phyloP scores from a whole-genome alignment of 208 protist genomes.

The Leishmania martiniquensis region DNA sequence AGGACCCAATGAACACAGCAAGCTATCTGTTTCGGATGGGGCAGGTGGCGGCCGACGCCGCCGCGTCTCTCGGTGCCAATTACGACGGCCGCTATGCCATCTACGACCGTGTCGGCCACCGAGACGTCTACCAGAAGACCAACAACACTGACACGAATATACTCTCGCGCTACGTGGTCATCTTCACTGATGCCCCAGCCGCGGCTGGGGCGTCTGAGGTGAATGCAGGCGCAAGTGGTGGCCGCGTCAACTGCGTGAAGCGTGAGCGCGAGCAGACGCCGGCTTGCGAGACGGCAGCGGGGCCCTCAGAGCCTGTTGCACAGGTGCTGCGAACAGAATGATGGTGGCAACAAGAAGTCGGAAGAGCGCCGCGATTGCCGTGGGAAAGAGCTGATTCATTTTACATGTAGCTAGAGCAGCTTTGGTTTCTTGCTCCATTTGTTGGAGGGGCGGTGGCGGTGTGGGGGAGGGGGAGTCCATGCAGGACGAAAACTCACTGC shows the following conservation, averaged over 20 bases:
- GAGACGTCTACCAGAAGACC: constrained; percentile 70
- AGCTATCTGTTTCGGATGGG: constrained; percentile 64
- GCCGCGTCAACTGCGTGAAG: constrained; percentile 12
- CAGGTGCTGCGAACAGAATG: constrained; percentile 12
- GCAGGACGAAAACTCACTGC: not conserved
- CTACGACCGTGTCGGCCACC: constrained; percentile 69
- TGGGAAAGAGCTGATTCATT: not conserved
- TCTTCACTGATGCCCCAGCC: constrained; percentile 46
- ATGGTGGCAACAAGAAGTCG: not conserved
- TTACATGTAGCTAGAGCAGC: not conserved
- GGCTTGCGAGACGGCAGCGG: constrained; percentile 10
- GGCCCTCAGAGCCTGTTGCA: not conserved
- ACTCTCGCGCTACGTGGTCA: constrained; percentile 61
- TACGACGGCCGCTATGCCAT: constrained; percentile 54
- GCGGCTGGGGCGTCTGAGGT: not conserved
- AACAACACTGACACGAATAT: constrained; percentile 48
- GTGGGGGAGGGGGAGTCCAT: not conserved
- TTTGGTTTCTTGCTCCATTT: not conserved
- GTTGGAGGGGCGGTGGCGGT: not conserved
- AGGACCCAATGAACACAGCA: constrained; percentile 62
- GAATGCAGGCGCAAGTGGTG: not conserved
- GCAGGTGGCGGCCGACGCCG: constrained; percentile 17
- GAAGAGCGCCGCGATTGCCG: not conserved
- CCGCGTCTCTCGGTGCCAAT: constrained; percentile 37
- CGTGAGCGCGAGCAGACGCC: constrained; percentile 15